These are phyloP conservation scores for Agrocybe pediades DNA, from an alignment of 768 basidiomycete genomes.

Conservation along the genomic window DNA sequence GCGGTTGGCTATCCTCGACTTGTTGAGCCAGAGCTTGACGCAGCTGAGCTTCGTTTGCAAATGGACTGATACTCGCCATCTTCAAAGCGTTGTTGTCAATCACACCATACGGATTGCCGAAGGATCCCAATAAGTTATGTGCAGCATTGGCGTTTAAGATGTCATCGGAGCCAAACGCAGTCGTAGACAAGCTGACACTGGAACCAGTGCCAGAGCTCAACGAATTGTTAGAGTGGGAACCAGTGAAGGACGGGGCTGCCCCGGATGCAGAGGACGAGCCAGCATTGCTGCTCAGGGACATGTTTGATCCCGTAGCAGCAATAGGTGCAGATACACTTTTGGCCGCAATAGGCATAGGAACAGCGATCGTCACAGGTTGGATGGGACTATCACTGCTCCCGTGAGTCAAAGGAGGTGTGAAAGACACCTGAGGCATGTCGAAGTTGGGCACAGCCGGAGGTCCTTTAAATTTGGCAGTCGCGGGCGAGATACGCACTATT, in stretches of 20 bases:
- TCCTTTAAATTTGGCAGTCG: slow-evolving; percentile 85
- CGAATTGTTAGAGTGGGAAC: slow-evolving; percentile 53
- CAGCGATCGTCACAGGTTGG: slow-evolving; percentile 46
- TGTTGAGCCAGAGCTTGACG: slow-evolving; percentile 31
- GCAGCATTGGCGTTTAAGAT: slow-evolving; percentile 44
- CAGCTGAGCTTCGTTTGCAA: slow-evolving; percentile 42
- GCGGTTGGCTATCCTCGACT: slow-evolving; percentile 40
- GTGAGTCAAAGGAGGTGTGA: slow-evolving; percentile 31
- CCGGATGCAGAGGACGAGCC: slow-evolving; percentile 46
- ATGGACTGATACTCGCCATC: slow-evolving; percentile 33
- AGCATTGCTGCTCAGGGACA: slow-evolving; percentile 35
- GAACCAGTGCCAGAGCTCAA: slow-evolving; percentile 55
- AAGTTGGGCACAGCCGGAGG: slow-evolving; percentile 41
- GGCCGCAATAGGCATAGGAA: slow-evolving; percentile 46
- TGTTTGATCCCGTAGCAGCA: slow-evolving; percentile 45
- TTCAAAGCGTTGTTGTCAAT: slow-evolving; percentile 33
- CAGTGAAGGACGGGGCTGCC: slow-evolving; percentile 50
- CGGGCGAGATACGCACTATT: slow-evolving; percentile 87
- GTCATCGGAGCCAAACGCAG: slow-evolving; percentile 55
- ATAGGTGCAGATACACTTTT: slow-evolving; percentile 77
- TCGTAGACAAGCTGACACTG: slow-evolving; percentile 51
- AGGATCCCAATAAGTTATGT: slow-evolving; percentile 46
- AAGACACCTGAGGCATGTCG: slow-evolving; percentile 50
- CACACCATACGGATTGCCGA: slow-evolving; percentile 49
- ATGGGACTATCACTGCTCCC: slow-evolving; percentile 32